A percentile compares a stretch with the other conserved stretches of the same genome.
These are phyloP conservation scores for Colletotrichum sp. DNA, from an alignment of 2,329 filamentous ascomycete genomes.

Conservation along the genomic window DNA sequence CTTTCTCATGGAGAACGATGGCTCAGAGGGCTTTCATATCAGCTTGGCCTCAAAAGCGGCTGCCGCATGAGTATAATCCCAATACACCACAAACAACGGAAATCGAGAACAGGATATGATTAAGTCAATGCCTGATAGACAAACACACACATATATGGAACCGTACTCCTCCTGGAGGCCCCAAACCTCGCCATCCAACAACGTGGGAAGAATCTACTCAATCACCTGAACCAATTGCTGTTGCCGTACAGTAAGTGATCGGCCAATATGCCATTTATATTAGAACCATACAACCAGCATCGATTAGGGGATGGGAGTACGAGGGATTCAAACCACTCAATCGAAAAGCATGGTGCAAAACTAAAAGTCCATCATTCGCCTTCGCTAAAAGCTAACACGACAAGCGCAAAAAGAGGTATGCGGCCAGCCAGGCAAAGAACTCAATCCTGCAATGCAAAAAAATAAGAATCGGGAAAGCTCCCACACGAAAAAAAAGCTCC, in stretches of 20 bases:
- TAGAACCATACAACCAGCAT: not conserved
- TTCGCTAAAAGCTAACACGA: constrained; percentile 6
- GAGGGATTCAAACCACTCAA: not conserved
- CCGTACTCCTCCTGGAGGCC: not conserved
- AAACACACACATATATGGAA: not conserved
- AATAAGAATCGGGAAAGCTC: not conserved
- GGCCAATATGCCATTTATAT: not conserved
- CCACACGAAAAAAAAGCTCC: not conserved
- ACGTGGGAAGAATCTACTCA: not conserved
- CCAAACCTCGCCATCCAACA: not conserved
- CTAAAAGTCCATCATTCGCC: constrained; percentile 2
- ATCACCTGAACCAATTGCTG: not conserved
- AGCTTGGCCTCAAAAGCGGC: not conserved
- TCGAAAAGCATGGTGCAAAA: not conserved
- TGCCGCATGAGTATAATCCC: not conserved
- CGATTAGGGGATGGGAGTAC: not conserved
- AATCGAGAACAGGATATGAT: not conserved
- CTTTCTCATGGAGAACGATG: not conserved
- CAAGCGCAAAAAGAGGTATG: not conserved
- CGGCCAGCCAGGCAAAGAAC: not conserved
- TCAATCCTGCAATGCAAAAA: not conserved
- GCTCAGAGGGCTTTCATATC: not conserved
- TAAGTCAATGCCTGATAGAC: not conserved
- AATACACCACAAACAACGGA: not conserved
- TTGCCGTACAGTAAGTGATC: not conserved